These are phyloP conservation scores for Barnettozyma sp. DNA, from an alignment of 805 yeast genomes.

Conservation along the genomic window DNA sequence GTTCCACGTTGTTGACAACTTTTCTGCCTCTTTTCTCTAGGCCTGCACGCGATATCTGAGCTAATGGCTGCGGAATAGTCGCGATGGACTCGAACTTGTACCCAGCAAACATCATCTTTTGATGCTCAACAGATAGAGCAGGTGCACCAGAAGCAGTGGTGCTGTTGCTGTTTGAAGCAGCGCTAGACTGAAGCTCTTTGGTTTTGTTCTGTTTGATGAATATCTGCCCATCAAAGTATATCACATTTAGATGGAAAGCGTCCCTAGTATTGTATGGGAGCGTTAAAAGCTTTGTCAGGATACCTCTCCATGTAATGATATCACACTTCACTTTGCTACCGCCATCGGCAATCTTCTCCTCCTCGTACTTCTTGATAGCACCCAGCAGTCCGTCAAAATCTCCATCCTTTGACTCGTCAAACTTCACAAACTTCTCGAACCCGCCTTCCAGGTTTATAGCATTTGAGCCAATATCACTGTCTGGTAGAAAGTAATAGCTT, in stretches of 20 bases:
- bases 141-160: too few species aligned
- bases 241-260: conserved; percentile 53
- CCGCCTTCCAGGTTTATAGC: conserved; percentile 62
- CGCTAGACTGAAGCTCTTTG: conserved; percentile 21
- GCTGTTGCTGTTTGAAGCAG: too few species aligned
- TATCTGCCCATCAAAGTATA: conserved; percentile 68
- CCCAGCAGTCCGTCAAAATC: conserved; percentile 50
- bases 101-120: conserved; percentile 54
- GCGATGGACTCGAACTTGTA: conserved; percentile 81
- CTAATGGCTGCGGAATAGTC: conserved; percentile 73
- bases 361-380: conserved; percentile 53
- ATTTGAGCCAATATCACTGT: conserved; percentile 55
- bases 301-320: conserved; percentile 78
- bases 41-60: conserved; percentile 52
- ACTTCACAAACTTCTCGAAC: conserved; percentile 46
- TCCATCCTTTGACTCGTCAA: conserved; percentile 51
- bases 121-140: conserved; percentile 25
- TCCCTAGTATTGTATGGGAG: conserved; percentile 56
- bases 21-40: conserved; percentile 61
- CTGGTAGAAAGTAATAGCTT: conserved; percentile 78
- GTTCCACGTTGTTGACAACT: conserved; percentile 64
- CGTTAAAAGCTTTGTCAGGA: conserved; percentile 66
- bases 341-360: too few species aligned
- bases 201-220: conserved; percentile 43
- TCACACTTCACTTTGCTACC: conserved; percentile 47